A percentile compares a stretch with the other conserved stretches of the same genome.
Evolutionary conservation across 257 asterid genomes (phyloP).

Genomic region (Cordia subcordata): DNA sequence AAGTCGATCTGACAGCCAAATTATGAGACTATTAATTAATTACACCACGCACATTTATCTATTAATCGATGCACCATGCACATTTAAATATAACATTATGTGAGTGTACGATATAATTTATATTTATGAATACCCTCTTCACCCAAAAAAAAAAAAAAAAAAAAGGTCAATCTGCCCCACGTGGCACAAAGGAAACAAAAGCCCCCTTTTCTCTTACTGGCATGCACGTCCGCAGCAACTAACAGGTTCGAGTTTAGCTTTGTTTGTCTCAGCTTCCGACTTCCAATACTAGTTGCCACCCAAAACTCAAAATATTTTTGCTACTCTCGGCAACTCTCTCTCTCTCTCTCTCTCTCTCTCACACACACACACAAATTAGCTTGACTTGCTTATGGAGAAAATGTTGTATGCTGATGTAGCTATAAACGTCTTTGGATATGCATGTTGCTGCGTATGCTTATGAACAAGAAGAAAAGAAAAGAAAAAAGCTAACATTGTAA

Average conservation of each 20-base stretch:
- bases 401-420: background rate
- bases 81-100: too few relatives aligned
- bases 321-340: background rate
- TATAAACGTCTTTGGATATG: background rate
- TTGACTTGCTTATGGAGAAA: background rate
- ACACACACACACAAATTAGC: background rate
- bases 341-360: background rate
- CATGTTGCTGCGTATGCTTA: background rate
- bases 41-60: too few relatives aligned
- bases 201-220: conserved; percentile 20
- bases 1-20: too few relatives aligned
- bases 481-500: background rate
- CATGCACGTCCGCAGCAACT: conserved; percentile 36
- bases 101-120: too few relatives aligned
- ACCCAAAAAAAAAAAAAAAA: too few relatives aligned
- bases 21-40: too few relatives aligned
- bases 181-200: background rate
- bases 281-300: background rate
- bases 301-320: background rate
- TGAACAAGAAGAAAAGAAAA: background rate
- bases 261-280: background rate
- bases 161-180: background rate
- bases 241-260: background rate
- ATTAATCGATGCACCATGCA: too few relatives aligned
- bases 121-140: too few relatives aligned